phyloP scores from a whole-genome alignment of 2,329 filamentous ascomycete genomes.

The Geosmithia morbida region DNA sequence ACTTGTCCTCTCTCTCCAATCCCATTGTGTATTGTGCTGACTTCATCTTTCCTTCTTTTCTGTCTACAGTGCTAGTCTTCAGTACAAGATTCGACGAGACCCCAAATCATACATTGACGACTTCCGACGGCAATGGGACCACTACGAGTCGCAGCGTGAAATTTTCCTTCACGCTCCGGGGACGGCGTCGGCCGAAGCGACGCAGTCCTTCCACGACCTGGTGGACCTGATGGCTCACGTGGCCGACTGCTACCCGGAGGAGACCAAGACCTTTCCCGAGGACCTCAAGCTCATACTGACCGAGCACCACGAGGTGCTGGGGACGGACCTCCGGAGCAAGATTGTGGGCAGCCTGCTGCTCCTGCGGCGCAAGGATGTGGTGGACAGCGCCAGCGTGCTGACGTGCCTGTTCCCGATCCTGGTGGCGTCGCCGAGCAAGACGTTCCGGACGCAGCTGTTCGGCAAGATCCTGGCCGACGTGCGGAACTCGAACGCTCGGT shows the following conservation, averaged over 20 bases:
- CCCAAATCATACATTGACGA: slow-evolving; percentile 82
- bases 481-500: slow-evolving; percentile 72
- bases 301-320: slow-evolving; percentile 68
- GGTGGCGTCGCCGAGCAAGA: slow-evolving; percentile 83
- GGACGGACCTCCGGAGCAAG: slow-evolving; percentile 82
- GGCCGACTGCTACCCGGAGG: slow-evolving; percentile 79
- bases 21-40: not conserved
- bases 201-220: slow-evolving; percentile 77
- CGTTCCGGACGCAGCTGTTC: slow-evolving; percentile 69
- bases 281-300: slow-evolving; percentile 72
- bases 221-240: slow-evolving; percentile 91
- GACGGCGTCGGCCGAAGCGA: slow-evolving; percentile 60
- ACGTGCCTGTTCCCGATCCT: slow-evolving; percentile 92
- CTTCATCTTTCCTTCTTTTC: not conserved
- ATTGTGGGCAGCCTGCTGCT: slow-evolving; percentile 82
- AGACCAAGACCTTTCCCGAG: slow-evolving; percentile 62
- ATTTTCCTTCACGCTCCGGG: slow-evolving; percentile 79
- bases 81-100: slow-evolving; percentile 83
- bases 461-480: slow-evolving; percentile 85
- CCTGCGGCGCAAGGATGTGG: slow-evolving; percentile 77
- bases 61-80: slow-evolving; percentile 57
- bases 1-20: not conserved
- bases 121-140: slow-evolving; percentile 74
- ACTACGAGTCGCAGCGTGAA: slow-evolving; percentile 82
- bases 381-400: slow-evolving; percentile 71